phyloP scores from a whole-genome alignment of 495 filamentous ascomycete genomes.

The Hypoxylon cercidicola region DNA sequence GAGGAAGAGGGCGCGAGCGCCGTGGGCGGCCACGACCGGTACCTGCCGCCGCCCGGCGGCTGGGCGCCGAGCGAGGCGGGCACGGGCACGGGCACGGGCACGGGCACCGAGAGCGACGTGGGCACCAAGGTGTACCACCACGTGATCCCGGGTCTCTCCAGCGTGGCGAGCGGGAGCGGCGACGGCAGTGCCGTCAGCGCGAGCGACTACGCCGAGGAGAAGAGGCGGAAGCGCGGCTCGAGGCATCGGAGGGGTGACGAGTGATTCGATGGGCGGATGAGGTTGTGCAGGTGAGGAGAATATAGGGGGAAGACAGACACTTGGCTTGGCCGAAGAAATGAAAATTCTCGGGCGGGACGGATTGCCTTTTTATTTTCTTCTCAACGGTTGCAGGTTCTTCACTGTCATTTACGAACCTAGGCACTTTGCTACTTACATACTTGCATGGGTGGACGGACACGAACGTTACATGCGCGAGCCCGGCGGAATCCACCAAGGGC shows the following conservation, averaged over 20 bases:
- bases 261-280: not conserved
- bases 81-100: too few relatives aligned
- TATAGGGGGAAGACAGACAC: too few relatives aligned
- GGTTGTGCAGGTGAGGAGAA: not conserved
- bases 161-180: conserved; percentile 56
- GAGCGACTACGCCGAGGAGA: conserved; percentile 58
- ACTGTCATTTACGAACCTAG: not conserved
- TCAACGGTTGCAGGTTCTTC: not conserved
- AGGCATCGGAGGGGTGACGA: conserved; percentile 66
- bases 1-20: conserved; percentile 34
- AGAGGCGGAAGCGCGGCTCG: conserved; percentile 56
- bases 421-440: not conserved
- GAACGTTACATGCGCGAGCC: conserved; percentile 13
- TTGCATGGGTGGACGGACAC: conserved; percentile 1
- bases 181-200: conserved; percentile 50
- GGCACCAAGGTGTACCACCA: conserved; percentile 87
- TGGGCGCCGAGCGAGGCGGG: conserved; percentile 61
- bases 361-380: not conserved
- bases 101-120: conserved; percentile 63
- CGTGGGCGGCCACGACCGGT: conserved; percentile 25
- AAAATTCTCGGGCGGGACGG: not conserved
- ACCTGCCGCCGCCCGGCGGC: conserved; percentile 56
- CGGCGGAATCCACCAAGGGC: not conserved
- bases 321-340: not conserved
- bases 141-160: conserved; percentile 77